Percentiles rank a stretch among this genome's conserved stretches.
These are phyloP conservation scores for Glaciozyma martinii DNA, from an alignment of 768 basidiomycete genomes.

Conservation along the genomic window DNA sequence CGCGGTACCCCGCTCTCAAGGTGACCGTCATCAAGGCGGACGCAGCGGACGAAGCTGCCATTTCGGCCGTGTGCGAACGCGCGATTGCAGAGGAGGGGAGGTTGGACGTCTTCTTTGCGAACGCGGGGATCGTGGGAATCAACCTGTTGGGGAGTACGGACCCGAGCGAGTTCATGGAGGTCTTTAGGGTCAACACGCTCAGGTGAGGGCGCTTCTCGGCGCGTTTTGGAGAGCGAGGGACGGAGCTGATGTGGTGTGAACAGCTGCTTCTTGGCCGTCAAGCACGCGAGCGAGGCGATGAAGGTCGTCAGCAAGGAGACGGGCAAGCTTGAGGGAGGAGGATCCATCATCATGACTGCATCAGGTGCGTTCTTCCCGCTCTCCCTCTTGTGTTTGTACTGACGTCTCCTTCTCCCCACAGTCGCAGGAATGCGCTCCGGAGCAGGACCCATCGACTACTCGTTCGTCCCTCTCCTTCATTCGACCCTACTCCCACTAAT, in stretches of 20 bases:
- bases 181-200: slow-evolving; percentile 66
- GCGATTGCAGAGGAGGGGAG: slow-evolving; percentile 72
- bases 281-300: slow-evolving; percentile 79
- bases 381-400: background rate
- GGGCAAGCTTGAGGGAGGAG: slow-evolving; percentile 61
- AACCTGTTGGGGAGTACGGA: slow-evolving; percentile 44
- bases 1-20: slow-evolving; percentile 57
- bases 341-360: slow-evolving; percentile 76
- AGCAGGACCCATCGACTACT: slow-evolving; percentile 64
- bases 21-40: slow-evolving; percentile 70
- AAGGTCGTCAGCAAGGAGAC: slow-evolving; percentile 53
- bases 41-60: slow-evolving; percentile 66
- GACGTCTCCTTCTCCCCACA: slow-evolving; percentile 34
- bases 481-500: background rate
- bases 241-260: background rate
- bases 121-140: slow-evolving; percentile 43
- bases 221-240: background rate
- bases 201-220: slow-evolving; percentile 42
- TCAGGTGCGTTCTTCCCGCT: slow-evolving; percentile 50
- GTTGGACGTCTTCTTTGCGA: slow-evolving; percentile 90
- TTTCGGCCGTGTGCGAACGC: slow-evolving; percentile 58
- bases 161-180: slow-evolving; percentile 60
- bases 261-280: slow-evolving; percentile 83
- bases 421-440: slow-evolving; percentile 77
- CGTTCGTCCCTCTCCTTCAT: slow-evolving; percentile 53